phyloP scores from a whole-genome alignment of 129 eudicot genomes.

The Flaveria ramosissima region DNA sequence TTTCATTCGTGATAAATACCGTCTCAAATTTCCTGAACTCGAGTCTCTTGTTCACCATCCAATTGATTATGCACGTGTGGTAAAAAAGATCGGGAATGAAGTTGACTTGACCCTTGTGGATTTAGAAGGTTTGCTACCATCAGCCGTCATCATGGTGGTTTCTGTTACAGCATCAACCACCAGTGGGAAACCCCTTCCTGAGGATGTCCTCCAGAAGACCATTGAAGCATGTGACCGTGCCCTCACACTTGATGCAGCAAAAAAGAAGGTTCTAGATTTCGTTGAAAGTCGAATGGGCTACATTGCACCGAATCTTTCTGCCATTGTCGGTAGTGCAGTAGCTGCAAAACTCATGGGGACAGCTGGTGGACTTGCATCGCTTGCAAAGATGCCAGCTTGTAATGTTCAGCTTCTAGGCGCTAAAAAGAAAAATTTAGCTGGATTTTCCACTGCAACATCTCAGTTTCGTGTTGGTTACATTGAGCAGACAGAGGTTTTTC shows the following conservation, averaged over 20 bases:
- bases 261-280: constrained; percentile 84
- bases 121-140: constrained; percentile 83
- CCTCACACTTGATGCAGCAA: constrained; percentile 71
- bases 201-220: constrained; percentile 71
- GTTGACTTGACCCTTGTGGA: constrained; percentile 80
- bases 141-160: constrained; percentile 89
- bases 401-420: constrained; percentile 90
- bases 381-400: constrained; percentile 92
- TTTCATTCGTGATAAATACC: constrained; percentile 86
- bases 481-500: constrained; percentile 90
- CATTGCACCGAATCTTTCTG: constrained; percentile 90
- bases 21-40: constrained; percentile 86
- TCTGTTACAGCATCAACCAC: constrained; percentile 98
- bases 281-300: constrained; percentile 89
- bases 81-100: constrained; percentile 85
- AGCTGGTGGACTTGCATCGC: constrained; percentile 75
- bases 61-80: constrained; percentile 92
- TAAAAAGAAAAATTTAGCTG: constrained; percentile 75
- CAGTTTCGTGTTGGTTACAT: constrained; percentile 83
- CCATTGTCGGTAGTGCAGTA: constrained; percentile 88
- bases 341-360: constrained; percentile 95
- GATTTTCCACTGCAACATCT: constrained; percentile 93
- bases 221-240: constrained; percentile 92
- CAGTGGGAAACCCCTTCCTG: constrained; percentile 88
- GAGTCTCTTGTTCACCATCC: constrained; percentile 96